These are phyloP conservation scores for Raffaelea deltoideospora DNA, from an alignment of 2,329 filamentous ascomycete species.

Conservation along the genomic window DNA sequence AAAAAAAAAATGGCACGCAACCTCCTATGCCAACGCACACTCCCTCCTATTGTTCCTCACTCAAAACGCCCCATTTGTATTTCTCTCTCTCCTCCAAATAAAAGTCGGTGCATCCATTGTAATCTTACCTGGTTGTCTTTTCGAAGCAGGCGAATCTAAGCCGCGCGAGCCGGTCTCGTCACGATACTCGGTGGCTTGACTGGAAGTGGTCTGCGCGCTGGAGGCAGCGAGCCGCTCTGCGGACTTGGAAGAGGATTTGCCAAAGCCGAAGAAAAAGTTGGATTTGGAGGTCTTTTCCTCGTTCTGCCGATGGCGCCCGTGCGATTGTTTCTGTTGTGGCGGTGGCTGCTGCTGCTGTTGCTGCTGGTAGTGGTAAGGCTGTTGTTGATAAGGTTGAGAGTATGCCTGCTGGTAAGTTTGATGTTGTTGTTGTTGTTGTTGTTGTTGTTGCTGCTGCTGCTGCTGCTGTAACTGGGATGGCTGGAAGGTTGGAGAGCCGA, in stretches of 20 bases:
- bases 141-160: slow-evolving; percentile 14
- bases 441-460: slow-evolving; percentile 1
- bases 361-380: slow-evolving; percentile 12
- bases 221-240: slow-evolving; percentile 16
- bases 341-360: slow-evolving; percentile 11
- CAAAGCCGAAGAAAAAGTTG: slow-evolving; percentile 36
- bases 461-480: background rate
- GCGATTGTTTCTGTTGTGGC: slow-evolving; percentile 10
- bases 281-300: slow-evolving; percentile 29
- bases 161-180: slow-evolving; percentile 23
- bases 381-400: slow-evolving; percentile 10
- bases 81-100: no score
- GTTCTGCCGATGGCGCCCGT: slow-evolving; percentile 15
- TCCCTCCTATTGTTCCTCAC: no score
- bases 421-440: slow-evolving; percentile 4
- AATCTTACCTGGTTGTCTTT: slow-evolving; percentile 17
- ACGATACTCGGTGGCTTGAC: slow-evolving; percentile 21
- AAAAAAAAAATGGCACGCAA: no score
- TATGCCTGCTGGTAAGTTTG: slow-evolving; percentile 9
- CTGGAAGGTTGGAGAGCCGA: slow-evolving; percentile 8
- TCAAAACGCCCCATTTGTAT: no score
- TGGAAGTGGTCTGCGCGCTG: slow-evolving; percentile 5
- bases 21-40: no score
- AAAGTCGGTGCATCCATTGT: no score
- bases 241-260: slow-evolving; percentile 28